Evolutionary conservation across 345 rosid species (phyloP).

Genomic region (Salix viminalis): DNA sequence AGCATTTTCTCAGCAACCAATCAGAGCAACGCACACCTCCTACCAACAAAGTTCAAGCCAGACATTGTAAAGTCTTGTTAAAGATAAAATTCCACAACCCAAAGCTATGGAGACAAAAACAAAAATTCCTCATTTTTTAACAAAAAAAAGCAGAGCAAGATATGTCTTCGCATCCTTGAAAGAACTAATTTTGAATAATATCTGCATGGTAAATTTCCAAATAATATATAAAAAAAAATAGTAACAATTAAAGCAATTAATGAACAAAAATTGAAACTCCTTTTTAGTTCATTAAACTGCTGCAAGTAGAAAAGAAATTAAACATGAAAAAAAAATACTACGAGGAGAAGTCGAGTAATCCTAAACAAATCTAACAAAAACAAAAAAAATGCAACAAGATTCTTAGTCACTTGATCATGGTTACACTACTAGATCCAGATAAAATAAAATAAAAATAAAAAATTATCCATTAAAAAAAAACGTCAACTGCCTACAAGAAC

Average conservation of each 20-base stretch:
- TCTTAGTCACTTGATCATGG: neutral
- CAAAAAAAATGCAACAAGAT: neutral
- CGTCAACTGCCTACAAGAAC: slow-evolving; percentile 1
- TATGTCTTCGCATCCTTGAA: neutral
- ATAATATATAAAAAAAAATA: neutral
- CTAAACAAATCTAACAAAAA: neutral
- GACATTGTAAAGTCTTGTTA: neutral
- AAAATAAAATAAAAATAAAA: too few species aligned
- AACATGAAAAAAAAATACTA: neutral
- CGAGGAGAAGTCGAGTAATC: neutral
- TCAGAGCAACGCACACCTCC: neutral
- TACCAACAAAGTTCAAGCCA: neutral
- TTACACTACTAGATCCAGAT: slow-evolving; percentile 35
- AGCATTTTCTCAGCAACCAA: slow-evolving; percentile 18
- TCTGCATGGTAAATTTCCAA: neutral
- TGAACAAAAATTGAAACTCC: neutral
- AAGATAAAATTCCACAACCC: slow-evolving; percentile 1
- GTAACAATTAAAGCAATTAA: neutral
- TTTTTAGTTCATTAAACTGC: neutral
- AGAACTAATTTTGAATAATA: neutral
- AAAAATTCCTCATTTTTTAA: neutral
- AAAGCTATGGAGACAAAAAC: neutral
- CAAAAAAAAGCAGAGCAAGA: neutral
- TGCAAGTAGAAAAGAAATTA: neutral
- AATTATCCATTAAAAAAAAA: neutral